A percentile compares a stretch with the other conserved stretches of the same genome.
Evolutionary conservation across 805 yeast genomes (phyloP).

Genomic region (Nakazawaea peltata): DNA sequence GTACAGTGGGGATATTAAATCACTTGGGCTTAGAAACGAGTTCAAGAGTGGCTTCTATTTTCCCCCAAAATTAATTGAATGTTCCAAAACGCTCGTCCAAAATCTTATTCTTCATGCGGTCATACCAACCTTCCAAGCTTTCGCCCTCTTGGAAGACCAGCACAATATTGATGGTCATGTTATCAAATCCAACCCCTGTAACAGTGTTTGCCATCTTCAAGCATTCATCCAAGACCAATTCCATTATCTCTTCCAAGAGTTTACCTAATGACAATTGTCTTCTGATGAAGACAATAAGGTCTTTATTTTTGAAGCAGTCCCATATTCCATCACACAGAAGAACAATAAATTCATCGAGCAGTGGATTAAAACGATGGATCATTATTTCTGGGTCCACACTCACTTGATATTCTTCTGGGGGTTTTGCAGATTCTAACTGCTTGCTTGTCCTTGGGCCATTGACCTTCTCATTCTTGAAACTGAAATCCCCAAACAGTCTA

Average conservation of each 20-base stretch:
- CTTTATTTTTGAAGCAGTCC: slow-evolving; percentile 59
- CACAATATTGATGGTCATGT: slow-evolving; percentile 69
- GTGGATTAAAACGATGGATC: slow-evolving; percentile 35
- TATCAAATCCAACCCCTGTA: slow-evolving; percentile 78
- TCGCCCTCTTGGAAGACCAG: slow-evolving; percentile 42
- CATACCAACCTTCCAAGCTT: slow-evolving; percentile 51
- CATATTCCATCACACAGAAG: slow-evolving; percentile 82
- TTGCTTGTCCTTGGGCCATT: no score
- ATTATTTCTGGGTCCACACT: slow-evolving; percentile 75
- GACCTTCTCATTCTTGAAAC: slow-evolving; percentile 31
- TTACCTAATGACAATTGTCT: slow-evolving; percentile 50
- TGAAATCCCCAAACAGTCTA: slow-evolving; percentile 63
- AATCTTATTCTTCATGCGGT: slow-evolving; percentile 34
- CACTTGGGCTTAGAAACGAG: no score
- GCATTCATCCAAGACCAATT: slow-evolving; percentile 55
- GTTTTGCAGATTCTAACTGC: slow-evolving; percentile 16
- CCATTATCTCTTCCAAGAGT: slow-evolving; percentile 49
- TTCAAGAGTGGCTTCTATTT: no score
- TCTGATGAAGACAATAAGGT: slow-evolving; percentile 45
- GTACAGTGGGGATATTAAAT: no score
- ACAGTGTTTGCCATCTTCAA: slow-evolving; percentile 62
- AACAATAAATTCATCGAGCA: slow-evolving; percentile 57
- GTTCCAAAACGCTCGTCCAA: slow-evolving; percentile 28
- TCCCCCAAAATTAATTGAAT: no score
- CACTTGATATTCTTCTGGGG: slow-evolving; percentile 69